Evolutionary conservation across 768 basidiomycete genomes (phyloP), one percentile per base, ranked within the genome.

Genomic region (Guyanaporus albipodus): DNA sequence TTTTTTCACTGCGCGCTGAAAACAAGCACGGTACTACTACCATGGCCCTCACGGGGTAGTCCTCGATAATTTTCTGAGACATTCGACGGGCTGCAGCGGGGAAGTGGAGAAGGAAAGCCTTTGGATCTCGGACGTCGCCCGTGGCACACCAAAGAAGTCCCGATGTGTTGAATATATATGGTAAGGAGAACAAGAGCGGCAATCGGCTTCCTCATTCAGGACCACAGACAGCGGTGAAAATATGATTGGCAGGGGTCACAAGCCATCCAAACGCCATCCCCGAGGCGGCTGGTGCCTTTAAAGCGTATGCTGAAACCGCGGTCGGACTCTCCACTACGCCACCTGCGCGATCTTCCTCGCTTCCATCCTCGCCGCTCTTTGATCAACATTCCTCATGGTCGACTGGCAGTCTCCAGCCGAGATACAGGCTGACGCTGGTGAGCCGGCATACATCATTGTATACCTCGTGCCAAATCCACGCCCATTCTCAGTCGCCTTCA

Each of bases 401-500:
- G 68, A 82, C 58, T 83, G 82, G 82, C 67, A 68, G 46, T 79
- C 80, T 10, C 56, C 57, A 24, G 62, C 59, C 3, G 78, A 79
- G 62, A 56, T 83, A 29, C 53, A 53, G 40, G 70, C 68, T 41
- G 76, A 83, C 64, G 70, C 60, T 32, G 63, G 81, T 82, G 57
- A 7, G 56, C 51, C 39, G 43, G 22, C 42, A 22, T 24, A 32
- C 34, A 42, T 10, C 21, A 8, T 21, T 17, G 8, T 5, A 10
- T 45, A n/a, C 10, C 17, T n/a, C 46, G 14, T 34, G 24, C 38
- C 60, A 14, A 66, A n/a, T n/a, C 26, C 32, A 28, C 44, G 12
- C 15, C 42, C 22, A 9, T 37, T 18, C 3, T 14, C 36, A 64
- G 63, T 21, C 27, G 63, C 64, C 36, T 71, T 72, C 60, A 70